These are phyloP conservation scores for Delonix regia DNA, from an alignment of 306 rosid species.

Conservation along the genomic window DNA sequence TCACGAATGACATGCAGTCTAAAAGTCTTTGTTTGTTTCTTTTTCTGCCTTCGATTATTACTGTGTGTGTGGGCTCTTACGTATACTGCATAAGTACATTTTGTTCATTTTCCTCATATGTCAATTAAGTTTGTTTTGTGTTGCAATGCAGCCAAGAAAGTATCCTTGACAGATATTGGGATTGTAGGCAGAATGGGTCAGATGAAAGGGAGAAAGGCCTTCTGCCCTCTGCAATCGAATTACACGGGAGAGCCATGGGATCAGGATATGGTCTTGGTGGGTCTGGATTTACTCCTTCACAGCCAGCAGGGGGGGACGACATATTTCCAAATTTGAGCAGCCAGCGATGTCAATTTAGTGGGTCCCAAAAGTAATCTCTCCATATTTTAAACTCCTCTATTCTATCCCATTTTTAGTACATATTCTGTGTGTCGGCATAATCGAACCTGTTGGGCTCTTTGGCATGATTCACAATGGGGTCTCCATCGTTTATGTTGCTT, in stretches of 20 bases:
- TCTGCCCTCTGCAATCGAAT: conserved; percentile 64
- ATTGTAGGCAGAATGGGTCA: conserved; percentile 76
- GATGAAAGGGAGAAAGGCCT: conserved; percentile 86
- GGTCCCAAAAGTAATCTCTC: conserved; percentile 72
- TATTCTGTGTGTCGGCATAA: conserved; percentile 48
- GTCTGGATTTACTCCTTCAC: conserved; percentile 68
- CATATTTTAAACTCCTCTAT: background rate
- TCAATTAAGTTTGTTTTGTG: conserved; percentile 13
- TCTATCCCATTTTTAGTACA: conserved; percentile 25
- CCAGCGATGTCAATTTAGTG: conserved; percentile 74
- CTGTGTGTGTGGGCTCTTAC: background rate
- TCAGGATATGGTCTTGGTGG: conserved; percentile 84
- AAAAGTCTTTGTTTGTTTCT: background rate
- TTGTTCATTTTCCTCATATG: background rate
- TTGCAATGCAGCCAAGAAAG: conserved; percentile 82
- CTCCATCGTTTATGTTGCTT: conserved; percentile 1
- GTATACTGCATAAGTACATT: background rate
- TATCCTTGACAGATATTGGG: conserved; percentile 75
- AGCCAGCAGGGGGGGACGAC: conserved; percentile 56
- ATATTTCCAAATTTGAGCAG: conserved; percentile 66
- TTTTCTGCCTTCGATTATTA: background rate
- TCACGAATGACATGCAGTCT: conserved; percentile 7
- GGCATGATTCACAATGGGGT: conserved; percentile 43
- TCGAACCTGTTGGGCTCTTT: conserved; percentile 34
- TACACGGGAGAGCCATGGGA: conserved; percentile 98